phyloP scores from a whole-genome alignment of 805 yeast genomes.

The Candida hungchunana region DNA sequence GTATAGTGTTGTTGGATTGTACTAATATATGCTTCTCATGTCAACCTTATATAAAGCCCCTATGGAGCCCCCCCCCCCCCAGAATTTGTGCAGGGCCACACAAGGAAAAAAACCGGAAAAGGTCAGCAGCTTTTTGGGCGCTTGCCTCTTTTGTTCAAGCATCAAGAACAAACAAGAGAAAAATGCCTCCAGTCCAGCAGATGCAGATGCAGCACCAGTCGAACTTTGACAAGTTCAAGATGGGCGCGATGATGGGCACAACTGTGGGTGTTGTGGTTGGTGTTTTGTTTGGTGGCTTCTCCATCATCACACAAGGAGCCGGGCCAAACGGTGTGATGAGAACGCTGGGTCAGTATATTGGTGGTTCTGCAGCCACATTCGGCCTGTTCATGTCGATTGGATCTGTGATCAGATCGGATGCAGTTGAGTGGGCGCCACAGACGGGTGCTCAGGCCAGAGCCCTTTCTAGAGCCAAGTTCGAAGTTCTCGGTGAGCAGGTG shows the following conservation, averaged over 20 bases:
- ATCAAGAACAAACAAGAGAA: not conserved
- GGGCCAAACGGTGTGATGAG: slow-evolving; percentile 97
- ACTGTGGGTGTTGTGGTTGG: slow-evolving; percentile 88
- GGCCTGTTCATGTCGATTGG: slow-evolving; percentile 97
- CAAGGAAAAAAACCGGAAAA: no score
- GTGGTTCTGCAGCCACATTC: slow-evolving; percentile 95
- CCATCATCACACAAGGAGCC: slow-evolving; percentile 91
- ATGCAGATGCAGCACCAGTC: slow-evolving; percentile 52
- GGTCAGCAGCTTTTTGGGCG: no score
- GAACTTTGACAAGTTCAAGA: slow-evolving; percentile 92
- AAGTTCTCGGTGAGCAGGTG: slow-evolving; percentile 22
- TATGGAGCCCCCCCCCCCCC: no score
- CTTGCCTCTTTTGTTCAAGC: not conserved
- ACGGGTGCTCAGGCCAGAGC: slow-evolving; percentile 37
- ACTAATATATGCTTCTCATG: not conserved
- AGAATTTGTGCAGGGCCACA: no score
- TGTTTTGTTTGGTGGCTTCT: slow-evolving; percentile 87
- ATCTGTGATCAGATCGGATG: slow-evolving; percentile 80
- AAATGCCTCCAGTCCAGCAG: slow-evolving; percentile 58
- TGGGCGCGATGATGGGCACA: slow-evolving; percentile 97
- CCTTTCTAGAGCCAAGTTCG: slow-evolving; percentile 39
- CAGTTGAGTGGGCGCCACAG: slow-evolving; percentile 24
- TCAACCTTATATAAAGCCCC: not conserved
- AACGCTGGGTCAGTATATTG: slow-evolving; percentile 93
- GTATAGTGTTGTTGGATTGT: slow-evolving; percentile 38